Base-by-base conservation (phyloP, 75 land plant genomes). In the Azolla pinnata region DNA sequence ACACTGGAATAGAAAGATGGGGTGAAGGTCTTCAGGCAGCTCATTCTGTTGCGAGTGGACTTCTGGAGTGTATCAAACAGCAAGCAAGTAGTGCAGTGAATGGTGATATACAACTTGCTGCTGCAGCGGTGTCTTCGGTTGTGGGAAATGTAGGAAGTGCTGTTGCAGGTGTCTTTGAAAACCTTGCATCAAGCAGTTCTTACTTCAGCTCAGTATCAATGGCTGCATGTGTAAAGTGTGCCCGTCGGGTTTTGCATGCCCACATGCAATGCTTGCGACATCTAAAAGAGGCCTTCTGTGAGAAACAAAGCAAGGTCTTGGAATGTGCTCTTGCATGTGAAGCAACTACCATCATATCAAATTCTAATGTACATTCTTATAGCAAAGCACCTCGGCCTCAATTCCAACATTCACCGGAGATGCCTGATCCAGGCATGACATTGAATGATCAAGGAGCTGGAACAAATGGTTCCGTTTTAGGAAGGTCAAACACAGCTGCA, bases 261-360 rank as follows among this genome's bases (percentile, higher is more conserved):
- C 87, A 85, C 60, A 56, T 85, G 32, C 61, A 45, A 20, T 88
- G 90, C 32, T 70, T 93, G 31, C 76, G 71, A 48, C 60, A 83
- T 27, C 77, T 93, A 0, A 88, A 83, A 70, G 98, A 89, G 45
- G 84, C 80, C 18, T 61, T 93, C 61, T 96, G 87, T 59, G 98
- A 85, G 30, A 76, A 85, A 10, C 84, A 82, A 34, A 67, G 69
- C 62, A 83, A 90, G 28, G 67, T 81, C 25, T 70, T 93, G 80
- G 98, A 93, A 74, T 69, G 76, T 48, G 81, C 87, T 51, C 63
- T 93, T 65, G 87, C 81, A 23, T 54, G 74, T 52, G 98, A 93
- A 76, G 84, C 96, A 29, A 78, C 77, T 47, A 61, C 77, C 21
- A 60, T 71, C 52, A 63, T 88, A 40, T 67, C 80, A 45, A 68